Conservation (phyloP, 169 alveolate species). For the Plasmodium inui region DNA sequence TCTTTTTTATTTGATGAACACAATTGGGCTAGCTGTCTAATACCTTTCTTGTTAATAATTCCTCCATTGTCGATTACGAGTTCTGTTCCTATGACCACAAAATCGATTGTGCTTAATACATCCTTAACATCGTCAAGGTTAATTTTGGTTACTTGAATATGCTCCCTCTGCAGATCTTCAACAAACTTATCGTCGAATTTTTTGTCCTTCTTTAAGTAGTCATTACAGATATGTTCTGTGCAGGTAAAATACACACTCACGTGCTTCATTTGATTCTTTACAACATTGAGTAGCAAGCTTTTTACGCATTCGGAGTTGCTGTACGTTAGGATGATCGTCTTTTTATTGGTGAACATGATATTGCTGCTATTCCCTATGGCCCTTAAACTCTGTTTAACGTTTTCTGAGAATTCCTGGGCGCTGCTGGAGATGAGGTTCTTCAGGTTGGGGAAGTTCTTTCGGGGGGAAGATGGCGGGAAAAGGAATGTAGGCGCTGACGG, state of each 20-base stretch:
- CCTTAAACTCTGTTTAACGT: slow-evolving; percentile 28
- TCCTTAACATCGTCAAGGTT: slow-evolving; percentile 18
- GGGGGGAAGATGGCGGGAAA: slow-evolving; percentile 1
- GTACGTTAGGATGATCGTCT: slow-evolving; percentile 39
- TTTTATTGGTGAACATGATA: slow-evolving; percentile 34
- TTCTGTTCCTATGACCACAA: slow-evolving; percentile 70
- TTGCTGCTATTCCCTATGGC: slow-evolving; percentile 33
- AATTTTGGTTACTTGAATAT: slow-evolving; percentile 47
- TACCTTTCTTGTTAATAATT: slow-evolving; percentile 49
- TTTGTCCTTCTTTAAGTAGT: slow-evolving; percentile 48
- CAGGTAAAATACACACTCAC: slow-evolving; percentile 44
- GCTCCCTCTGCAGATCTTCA: slow-evolving; percentile 41
- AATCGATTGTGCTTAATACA: slow-evolving; percentile 48
- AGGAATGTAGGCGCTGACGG: not conserved
- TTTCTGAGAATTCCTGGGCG: slow-evolving; percentile 40
- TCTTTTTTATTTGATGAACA: slow-evolving; percentile 63
- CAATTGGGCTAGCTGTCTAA: slow-evolving; percentile 40
- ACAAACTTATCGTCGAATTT: slow-evolving; percentile 53
- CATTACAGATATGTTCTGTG: slow-evolving; percentile 8
- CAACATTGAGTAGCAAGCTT: slow-evolving; percentile 34
- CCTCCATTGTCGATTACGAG: slow-evolving; percentile 72
- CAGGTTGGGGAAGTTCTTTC: slow-evolving; percentile 23
- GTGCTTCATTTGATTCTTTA: slow-evolving; percentile 44
- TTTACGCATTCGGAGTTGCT: slow-evolving; percentile 72
- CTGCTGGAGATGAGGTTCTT: slow-evolving; percentile 9